Conservation (phyloP, 176 grass and related monocot genomes). For the Carex pumila region DNA sequence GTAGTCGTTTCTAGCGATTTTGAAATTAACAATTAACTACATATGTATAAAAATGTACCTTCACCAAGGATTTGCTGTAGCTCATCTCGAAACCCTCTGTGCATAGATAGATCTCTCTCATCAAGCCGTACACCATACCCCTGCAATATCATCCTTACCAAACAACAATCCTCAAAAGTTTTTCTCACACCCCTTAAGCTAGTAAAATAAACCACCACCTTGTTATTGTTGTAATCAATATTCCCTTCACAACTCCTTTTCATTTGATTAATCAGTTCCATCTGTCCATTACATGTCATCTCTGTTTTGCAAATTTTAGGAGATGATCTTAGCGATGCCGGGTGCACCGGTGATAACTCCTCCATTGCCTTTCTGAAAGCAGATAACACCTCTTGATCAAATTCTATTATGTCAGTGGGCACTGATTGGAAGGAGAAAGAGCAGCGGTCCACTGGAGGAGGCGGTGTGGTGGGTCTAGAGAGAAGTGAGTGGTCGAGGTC, state of each 20-base stretch:
- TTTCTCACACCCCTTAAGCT: slow-evolving; percentile 74
- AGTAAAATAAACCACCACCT: slow-evolving; percentile 88
- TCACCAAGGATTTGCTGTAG: slow-evolving; percentile 31
- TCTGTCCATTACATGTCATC: slow-evolving; percentile 1
- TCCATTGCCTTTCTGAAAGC: slow-evolving; percentile 33
- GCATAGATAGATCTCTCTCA: slow-evolving; percentile 96
- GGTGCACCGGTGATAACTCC: slow-evolving; percentile 34
- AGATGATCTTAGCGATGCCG: slow-evolving; percentile 16
- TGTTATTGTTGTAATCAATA: not conserved
- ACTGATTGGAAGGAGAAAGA: slow-evolving; percentile 75
- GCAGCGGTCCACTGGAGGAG: slow-evolving; percentile 34
- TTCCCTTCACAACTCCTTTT: not conserved
- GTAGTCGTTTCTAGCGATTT: not conserved
- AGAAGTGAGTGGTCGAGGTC: slow-evolving; percentile 56
- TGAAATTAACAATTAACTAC: not conserved
- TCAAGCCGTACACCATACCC: slow-evolving; percentile 65
- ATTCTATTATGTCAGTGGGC: slow-evolving; percentile 6
- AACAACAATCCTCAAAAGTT: slow-evolving; percentile 72
- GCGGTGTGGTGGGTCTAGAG: slow-evolving; percentile 19
- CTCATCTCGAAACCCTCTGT: slow-evolving; percentile 72
- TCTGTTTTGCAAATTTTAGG: not conserved
- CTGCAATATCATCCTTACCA: slow-evolving; percentile 57
- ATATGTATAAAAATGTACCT: slow-evolving; percentile 8
- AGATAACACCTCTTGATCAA: slow-evolving; percentile 35
- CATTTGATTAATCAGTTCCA: not conserved